These are phyloP conservation scores for Wickerhamiella musiphila DNA, from an alignment of 805 yeast species.

Conservation along the genomic window DNA sequence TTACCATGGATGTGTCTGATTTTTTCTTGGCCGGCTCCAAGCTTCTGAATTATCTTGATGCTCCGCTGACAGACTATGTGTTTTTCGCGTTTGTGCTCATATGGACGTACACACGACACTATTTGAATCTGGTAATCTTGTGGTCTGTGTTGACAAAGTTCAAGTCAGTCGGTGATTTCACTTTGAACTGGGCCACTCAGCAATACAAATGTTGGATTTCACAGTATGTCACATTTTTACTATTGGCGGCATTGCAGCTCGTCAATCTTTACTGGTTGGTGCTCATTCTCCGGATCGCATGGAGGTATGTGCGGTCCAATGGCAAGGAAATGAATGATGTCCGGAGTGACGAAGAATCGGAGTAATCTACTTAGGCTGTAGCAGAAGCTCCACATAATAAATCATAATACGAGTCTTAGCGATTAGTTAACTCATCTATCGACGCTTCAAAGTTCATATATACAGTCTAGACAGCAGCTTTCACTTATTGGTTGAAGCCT, in stretches of 20 bases:
- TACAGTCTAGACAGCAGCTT: no score
- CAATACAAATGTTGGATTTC: constrained; percentile 96
- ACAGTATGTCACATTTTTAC: constrained; percentile 68
- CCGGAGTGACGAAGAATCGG: constrained; percentile 73
- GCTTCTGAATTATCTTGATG: constrained; percentile 70
- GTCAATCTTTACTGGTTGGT: constrained; percentile 81
- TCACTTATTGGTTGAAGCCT: constrained; percentile 9
- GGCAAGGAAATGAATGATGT: constrained; percentile 45
- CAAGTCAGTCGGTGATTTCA: constrained; percentile 65
- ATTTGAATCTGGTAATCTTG: constrained; percentile 58
- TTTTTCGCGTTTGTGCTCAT: constrained; percentile 47
- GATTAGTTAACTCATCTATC: no score
- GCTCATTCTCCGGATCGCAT: constrained; percentile 60
- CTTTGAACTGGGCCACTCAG: constrained; percentile 69
- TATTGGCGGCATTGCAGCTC: constrained; percentile 65
- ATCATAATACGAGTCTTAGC: background rate
- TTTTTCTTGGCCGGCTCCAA: constrained; percentile 72
- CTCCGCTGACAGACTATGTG: constrained; percentile 42
- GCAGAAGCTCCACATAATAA: background rate
- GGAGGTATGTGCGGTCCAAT: constrained; percentile 44
- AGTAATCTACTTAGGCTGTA: constrained; percentile 25
- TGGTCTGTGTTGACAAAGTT: constrained; percentile 51
- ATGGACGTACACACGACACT: constrained; percentile 88
- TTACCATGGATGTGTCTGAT: constrained; percentile 94
- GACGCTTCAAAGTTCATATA: no score